Conservation (phyloP, 768 basidiomycete genomes). For the Auriculariales sp. region DNA sequence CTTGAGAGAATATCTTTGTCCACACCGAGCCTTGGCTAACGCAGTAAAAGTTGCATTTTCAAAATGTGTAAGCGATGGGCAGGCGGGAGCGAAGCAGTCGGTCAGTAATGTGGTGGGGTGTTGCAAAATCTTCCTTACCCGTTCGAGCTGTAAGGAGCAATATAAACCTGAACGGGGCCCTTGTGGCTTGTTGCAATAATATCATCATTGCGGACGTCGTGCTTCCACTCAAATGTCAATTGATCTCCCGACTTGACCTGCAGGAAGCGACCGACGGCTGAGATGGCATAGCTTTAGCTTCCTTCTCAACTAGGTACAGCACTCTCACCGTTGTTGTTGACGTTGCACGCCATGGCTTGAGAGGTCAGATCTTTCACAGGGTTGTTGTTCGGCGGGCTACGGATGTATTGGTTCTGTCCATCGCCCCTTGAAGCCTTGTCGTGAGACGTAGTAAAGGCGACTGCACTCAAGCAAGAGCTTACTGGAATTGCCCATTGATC, state of each 20-base stretch:
- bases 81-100: not conserved
- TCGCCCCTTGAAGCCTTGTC: not conserved
- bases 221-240: slow-evolving; percentile 8
- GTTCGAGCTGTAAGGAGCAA: slow-evolving; percentile 4
- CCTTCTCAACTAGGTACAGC: not conserved
- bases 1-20: slow-evolving; percentile 4
- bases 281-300: not conserved
- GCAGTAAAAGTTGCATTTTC: not conserved
- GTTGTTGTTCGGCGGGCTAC: not conserved
- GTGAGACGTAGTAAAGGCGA: not conserved
- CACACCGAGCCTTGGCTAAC: slow-evolving; percentile 2
- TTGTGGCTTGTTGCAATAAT: not conserved
- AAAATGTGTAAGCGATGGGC: not conserved
- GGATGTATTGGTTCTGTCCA: not conserved
- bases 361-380: slow-evolving; percentile 6
- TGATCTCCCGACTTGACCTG: not conserved
- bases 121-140: slow-evolving; percentile 1
- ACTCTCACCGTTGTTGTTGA: slow-evolving; percentile 1
- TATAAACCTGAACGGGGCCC: slow-evolving; percentile 5
- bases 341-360: slow-evolving; percentile 6
- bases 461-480: not conserved
- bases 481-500: not conserved
- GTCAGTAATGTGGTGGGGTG: too few relatives aligned
- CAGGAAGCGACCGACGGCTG: not conserved
- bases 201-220: not conserved